phyloP scores from a whole-genome alignment of 2,329 filamentous ascomycete genomes.

The Ophiosphaerella korrae region DNA sequence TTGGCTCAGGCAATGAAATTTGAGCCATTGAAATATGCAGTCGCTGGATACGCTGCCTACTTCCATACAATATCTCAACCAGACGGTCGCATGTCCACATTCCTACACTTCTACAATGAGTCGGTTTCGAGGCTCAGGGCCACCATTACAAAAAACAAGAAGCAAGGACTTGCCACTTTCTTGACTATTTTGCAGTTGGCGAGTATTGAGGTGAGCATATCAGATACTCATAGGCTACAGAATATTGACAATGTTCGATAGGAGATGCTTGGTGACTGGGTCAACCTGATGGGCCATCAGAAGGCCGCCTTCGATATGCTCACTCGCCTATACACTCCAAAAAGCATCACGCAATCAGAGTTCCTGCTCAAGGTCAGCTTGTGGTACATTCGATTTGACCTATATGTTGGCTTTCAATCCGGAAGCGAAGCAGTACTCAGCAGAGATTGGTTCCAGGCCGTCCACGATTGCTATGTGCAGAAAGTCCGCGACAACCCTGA shows the following conservation, averaged over 20 bases:
- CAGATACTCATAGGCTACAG: background rate
- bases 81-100: conserved; percentile 75
- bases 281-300: conserved; percentile 90
- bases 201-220: conserved; percentile 79
- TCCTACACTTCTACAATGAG: conserved; percentile 87
- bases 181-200: conserved; percentile 89
- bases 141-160: conserved; percentile 72
- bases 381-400: conserved; percentile 93
- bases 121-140: conserved; percentile 78
- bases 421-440: conserved; percentile 75
- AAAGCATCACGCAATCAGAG: conserved; percentile 72
- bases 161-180: conserved; percentile 74
- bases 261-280: conserved; percentile 96
- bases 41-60: conserved; percentile 88
- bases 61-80: conserved; percentile 75
- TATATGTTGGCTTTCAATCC: conserved; percentile 81
- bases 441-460: conserved; percentile 76
- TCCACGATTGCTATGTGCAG: conserved; percentile 66
- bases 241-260: conserved; percentile 46
- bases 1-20: conserved; percentile 75
- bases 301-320: conserved; percentile 85
- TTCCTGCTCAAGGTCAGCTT: conserved; percentile 74
- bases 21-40: conserved; percentile 81
- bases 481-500: conserved; percentile 65
- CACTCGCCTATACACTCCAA: conserved; percentile 75